phyloP scores from a whole-genome alignment of 441 rosid genomes.

The Erodium texanum region DNA sequence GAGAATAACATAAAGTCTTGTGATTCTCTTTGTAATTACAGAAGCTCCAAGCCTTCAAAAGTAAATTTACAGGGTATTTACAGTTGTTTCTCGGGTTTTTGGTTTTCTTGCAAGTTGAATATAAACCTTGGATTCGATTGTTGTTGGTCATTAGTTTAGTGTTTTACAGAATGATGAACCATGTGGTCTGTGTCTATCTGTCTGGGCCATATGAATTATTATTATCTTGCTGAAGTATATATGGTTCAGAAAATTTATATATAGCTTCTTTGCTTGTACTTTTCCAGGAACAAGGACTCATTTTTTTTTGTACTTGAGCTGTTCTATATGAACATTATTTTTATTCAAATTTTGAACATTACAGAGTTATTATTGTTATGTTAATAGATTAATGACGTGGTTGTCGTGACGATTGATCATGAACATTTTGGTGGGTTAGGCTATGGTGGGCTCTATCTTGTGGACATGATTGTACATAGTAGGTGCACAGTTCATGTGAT shows the following conservation, averaged over 20 bases:
- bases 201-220: background rate
- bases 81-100: background rate
- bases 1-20: background rate
- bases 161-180: background rate
- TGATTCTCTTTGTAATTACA: background rate
- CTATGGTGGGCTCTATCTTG: background rate
- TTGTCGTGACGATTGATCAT: background rate
- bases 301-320: background rate
- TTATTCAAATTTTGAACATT: too few species aligned
- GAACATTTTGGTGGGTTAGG: background rate
- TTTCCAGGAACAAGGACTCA: background rate
- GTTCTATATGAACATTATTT: too few species aligned
- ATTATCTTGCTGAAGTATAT: background rate
- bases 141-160: constrained; percentile 1
- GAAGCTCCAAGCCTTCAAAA: background rate
- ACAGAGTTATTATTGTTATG: background rate
- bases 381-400: too few species aligned
- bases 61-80: background rate
- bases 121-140: background rate
- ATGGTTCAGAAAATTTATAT: background rate
- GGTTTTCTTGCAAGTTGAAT: background rate
- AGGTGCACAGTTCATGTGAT: background rate
- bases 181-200: background rate
- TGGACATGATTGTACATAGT: background rate
- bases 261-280: background rate